These are phyloP conservation scores for Ambrosia trifida DNA, from an alignment of 129 eudicot genomes.

Conservation along the genomic window DNA sequence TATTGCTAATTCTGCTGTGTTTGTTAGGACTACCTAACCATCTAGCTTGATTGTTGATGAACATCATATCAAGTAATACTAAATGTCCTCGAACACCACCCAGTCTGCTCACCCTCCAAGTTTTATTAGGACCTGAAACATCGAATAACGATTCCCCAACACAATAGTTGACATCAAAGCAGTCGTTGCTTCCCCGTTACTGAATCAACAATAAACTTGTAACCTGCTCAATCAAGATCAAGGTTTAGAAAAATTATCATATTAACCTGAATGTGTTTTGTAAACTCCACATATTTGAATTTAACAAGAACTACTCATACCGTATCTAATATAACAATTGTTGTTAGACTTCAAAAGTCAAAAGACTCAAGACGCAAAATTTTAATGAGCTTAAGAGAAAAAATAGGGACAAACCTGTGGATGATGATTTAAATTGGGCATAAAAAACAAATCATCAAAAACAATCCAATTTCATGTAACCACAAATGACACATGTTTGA, in stretches of 20 bases:
- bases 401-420: background rate
- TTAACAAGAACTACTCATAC: background rate
- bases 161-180: constrained; percentile 42
- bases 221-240: constrained; percentile 46
- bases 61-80: background rate
- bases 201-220: constrained; percentile 65
- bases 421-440: background rate
- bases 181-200: constrained; percentile 77
- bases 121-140: background rate
- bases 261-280: background rate
- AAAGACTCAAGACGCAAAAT: background rate
- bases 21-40: background rate
- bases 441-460: background rate
- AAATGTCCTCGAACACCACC: background rate
- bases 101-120: no score
- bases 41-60: no score
- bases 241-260: background rate
- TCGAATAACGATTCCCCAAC: background rate
- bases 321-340: background rate
- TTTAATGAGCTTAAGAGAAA: background rate
- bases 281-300: background rate
- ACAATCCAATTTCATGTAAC: background rate
- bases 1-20: no score
- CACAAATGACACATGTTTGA: background rate
- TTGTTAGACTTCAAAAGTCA: constrained; percentile 6